Conservation (phyloP, 495 filamentous ascomycete genomes). For the Podospora pseudopauciseta region DNA sequence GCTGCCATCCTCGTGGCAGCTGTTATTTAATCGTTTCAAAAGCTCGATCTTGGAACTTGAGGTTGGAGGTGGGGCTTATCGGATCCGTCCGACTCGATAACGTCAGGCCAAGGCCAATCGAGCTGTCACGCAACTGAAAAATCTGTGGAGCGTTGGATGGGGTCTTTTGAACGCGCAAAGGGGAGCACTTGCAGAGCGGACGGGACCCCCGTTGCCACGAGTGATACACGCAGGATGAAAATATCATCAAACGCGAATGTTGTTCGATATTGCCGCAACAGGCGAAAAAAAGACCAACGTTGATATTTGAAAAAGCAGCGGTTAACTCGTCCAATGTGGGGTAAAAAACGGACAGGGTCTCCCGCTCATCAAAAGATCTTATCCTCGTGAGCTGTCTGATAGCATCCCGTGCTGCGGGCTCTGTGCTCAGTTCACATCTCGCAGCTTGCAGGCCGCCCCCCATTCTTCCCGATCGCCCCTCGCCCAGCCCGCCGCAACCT, state of each 20-base stretch:
- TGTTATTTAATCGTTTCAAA: not conserved
- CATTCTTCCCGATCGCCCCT: not conserved
- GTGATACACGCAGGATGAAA: too few species aligned
- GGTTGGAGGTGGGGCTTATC: slow-evolving; percentile 3
- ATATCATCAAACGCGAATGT: too few species aligned
- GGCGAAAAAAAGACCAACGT: not conserved
- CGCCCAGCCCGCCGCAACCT: not conserved
- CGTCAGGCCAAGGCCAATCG: not conserved
- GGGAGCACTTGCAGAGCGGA: not conserved
- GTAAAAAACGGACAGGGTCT: not conserved
- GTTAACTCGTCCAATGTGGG: not conserved
- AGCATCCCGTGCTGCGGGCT: not conserved
- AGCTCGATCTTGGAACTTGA: not conserved
- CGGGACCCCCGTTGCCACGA: not conserved
- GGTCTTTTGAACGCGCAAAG: not conserved
- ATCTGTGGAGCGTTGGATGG: not conserved
- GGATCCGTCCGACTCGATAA: not conserved
- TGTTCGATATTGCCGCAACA: not conserved
- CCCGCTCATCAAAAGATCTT: not conserved
- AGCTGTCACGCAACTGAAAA: not conserved
- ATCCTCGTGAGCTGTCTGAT: slow-evolving; percentile 2
- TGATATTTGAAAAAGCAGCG: not conserved
- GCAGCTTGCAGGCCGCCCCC: not conserved
- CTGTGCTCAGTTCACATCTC: not conserved
- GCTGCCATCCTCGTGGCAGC: not conserved